Base-by-base conservation (phyloP, 345 rosid genomes). In the Acer yangbiense region DNA sequence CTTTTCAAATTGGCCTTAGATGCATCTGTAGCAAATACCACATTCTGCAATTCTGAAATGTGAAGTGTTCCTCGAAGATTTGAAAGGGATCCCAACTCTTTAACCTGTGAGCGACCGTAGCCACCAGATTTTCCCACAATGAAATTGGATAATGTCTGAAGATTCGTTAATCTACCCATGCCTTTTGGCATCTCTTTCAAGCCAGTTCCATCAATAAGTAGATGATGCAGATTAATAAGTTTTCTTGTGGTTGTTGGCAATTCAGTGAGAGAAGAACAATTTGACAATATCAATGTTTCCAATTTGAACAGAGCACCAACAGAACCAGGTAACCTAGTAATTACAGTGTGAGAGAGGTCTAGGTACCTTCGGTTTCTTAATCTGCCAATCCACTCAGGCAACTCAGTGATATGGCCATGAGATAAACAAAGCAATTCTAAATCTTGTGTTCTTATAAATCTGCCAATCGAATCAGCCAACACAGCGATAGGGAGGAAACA, bases 381-480 rank as follows among this genome's bases (percentile, higher is more conserved):
- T 3, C 41, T 44, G 21, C 82, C 77, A 29, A 78, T 72, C 27
- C 74, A 82, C 11, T 58, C 46, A 7, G 85, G 82, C 71, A 79
- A 50, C 62, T 71, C 71, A 25, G 3, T 70, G 7, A 76, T 63
- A 29, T 21, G 17, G 52, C 69, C 62, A 62, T 70, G 60, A 17
- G 58, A 54, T 11, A 80, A 52, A 6, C 65, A 75, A 23, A 75
- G 50, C 18, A 80, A 79, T 20, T 79, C 23, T 43, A 80, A 48
- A 65, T 57, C 64, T 39, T n/a, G 25, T 2, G 48, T 55, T 52
- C 11, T 44, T 44, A 44, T 44, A 44, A 44, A 8, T 44, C 12
- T 44, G 1, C 29, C 29, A 27, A 25, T 25, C 25, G 25, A 25
- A 25, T 25, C 25, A 25, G 25, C 25, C 25, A 25, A 25, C 25